phyloP scores from a whole-genome alignment of 2,329 filamentous ascomycete species.

The Verticillium zaregamsianum region DNA sequence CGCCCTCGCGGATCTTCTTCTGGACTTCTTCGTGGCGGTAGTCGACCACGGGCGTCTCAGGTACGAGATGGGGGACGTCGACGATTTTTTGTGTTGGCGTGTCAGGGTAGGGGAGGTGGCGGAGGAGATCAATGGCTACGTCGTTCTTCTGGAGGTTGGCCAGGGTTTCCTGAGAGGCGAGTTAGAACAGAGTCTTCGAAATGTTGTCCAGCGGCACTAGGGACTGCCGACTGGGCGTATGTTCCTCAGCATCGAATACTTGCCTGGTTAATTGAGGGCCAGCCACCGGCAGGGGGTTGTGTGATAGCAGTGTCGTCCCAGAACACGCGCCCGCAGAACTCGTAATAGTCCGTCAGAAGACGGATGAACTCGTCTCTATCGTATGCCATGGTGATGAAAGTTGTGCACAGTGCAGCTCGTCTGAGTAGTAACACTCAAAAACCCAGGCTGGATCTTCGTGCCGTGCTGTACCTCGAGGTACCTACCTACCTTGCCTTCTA shows the following conservation, averaged over 20 bases:
- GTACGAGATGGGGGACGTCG: not conserved
- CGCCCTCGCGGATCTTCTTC: not conserved
- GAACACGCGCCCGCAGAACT: constrained; percentile 10
- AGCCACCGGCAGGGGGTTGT: constrained; percentile 5
- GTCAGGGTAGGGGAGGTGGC: constrained; percentile 6
- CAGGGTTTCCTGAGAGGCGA: not conserved
- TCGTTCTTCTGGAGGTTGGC: constrained; percentile 6
- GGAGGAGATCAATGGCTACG: constrained; percentile 6
- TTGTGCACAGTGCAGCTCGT: too few species aligned
- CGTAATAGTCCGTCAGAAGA: constrained; percentile 11
- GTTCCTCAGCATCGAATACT: not conserved
- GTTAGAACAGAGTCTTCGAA: too few species aligned
- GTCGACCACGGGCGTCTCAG: constrained; percentile 1
- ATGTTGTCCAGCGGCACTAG: too few species aligned
- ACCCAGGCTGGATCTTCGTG: too few species aligned
- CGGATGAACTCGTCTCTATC: constrained; percentile 7
- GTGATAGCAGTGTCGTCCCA: constrained; percentile 1
- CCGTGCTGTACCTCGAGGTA: too few species aligned
- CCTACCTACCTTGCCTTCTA: too few species aligned
- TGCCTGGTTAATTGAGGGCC: constrained; percentile 7
- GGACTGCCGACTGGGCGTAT: too few species aligned
- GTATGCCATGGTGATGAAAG: not conserved
- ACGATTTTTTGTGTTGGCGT: not conserved
- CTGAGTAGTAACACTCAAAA: too few species aligned
- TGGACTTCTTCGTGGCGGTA: not conserved